These are phyloP conservation scores for Plasmodiophora brassicae DNA, from an alignment of 208 protist genomes.

Conservation along the genomic window DNA sequence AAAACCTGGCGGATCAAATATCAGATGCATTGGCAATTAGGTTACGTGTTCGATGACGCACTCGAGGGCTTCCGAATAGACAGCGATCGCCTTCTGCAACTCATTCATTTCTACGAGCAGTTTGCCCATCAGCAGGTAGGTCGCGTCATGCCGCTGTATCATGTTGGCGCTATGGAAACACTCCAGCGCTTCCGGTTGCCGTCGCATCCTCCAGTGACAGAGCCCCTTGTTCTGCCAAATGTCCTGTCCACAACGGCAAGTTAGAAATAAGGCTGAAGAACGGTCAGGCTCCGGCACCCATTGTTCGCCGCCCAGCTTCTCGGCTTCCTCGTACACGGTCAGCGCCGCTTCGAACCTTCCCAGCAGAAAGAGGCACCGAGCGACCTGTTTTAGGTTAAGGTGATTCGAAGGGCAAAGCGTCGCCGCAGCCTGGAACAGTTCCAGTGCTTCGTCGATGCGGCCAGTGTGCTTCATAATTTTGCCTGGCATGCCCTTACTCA, in stretches of 20 bases:
- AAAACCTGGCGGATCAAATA: constrained; percentile 41
- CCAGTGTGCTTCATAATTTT: constrained; percentile 80
- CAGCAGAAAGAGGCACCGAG: constrained; percentile 76
- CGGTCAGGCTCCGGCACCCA: constrained; percentile 62
- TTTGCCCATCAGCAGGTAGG: constrained; percentile 78
- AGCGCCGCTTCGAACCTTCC: constrained; percentile 80
- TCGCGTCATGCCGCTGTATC: constrained; percentile 77
- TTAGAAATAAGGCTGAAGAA: background rate
- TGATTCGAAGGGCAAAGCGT: constrained; percentile 78
- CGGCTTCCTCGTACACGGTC: constrained; percentile 74
- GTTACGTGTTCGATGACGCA: too few species aligned
- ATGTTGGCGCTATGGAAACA: constrained; percentile 73
- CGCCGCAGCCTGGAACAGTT: constrained; percentile 79
- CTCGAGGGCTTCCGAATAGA: constrained; percentile 76
- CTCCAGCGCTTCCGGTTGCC: constrained; percentile 59
- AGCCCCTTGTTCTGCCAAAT: constrained; percentile 80
- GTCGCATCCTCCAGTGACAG: constrained; percentile 72
- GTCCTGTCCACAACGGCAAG: constrained; percentile 49
- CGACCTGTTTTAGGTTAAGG: constrained; percentile 81
- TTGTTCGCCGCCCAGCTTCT: constrained; percentile 63
- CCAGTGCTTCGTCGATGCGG: constrained; percentile 81
- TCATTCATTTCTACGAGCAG: constrained; percentile 66
- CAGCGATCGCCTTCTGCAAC: constrained; percentile 63
- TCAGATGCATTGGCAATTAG: background rate
- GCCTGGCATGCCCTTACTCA: constrained; percentile 54